A percentile compares a stretch with the other conserved stretches of the same genome.
These are phyloP conservation scores for Pseudogymnoascus sp. DNA, from an alignment of 2,329 filamentous ascomycete genomes.

Conservation along the genomic window DNA sequence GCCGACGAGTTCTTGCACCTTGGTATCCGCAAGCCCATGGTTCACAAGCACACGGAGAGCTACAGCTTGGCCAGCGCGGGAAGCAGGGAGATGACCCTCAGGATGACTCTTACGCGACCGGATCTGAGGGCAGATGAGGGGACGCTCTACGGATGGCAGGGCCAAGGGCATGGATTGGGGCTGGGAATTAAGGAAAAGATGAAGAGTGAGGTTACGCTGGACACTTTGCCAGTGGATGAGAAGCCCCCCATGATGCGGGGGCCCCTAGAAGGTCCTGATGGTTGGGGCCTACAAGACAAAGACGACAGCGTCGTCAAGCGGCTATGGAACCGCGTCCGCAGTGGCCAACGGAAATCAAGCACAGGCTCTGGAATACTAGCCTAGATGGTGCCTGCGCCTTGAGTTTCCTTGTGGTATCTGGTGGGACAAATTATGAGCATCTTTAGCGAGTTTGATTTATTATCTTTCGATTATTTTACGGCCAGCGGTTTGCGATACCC, in stretches of 20 bases:
- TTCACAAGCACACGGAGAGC: constrained; percentile 27
- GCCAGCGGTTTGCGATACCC: constrained; percentile 3
- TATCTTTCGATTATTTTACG: not conserved
- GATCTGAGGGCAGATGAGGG: constrained; percentile 73
- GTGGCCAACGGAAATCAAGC: not conserved
- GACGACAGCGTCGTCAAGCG: constrained; percentile 52
- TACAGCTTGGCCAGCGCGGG: constrained; percentile 45
- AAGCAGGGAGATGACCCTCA: constrained; percentile 85
- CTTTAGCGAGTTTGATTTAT: constrained; percentile 1
- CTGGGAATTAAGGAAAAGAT: constrained; percentile 20
- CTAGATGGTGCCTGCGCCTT: not conserved
- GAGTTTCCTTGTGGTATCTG: not conserved
- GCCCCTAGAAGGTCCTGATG: constrained; percentile 28
- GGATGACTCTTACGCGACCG: constrained; percentile 88
- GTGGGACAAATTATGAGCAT: constrained; percentile 1
- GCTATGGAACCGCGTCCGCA: constrained; percentile 44
- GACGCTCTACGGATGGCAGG: constrained; percentile 62
- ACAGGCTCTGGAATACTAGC: not conserved
- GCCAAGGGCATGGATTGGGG: constrained; percentile 17
- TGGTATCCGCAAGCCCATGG: constrained; percentile 19
- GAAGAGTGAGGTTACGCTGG: constrained; percentile 42
- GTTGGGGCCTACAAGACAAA: constrained; percentile 35
- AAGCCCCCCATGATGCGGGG: constrained; percentile 40
- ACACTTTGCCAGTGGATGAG: constrained; percentile 46
- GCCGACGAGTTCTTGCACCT: constrained; percentile 32